Evolutionary conservation across 495 filamentous ascomycete species (phyloP).

Genomic region (Penicillium samsonianum): DNA sequence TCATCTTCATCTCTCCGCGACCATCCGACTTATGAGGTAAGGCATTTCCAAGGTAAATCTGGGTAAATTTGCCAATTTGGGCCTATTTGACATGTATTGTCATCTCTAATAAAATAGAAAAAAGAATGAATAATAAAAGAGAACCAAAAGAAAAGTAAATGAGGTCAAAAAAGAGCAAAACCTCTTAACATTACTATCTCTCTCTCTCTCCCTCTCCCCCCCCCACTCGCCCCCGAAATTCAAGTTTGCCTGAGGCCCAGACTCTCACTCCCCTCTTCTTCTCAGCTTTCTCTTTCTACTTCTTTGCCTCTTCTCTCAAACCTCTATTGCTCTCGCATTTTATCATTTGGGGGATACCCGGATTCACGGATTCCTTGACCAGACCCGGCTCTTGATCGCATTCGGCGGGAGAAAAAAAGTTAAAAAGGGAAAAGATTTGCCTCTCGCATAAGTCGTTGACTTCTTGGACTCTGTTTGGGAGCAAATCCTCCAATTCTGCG

Average conservation of each 20-base stretch:
- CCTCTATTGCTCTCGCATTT: not conserved
- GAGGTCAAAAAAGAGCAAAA: not conserved
- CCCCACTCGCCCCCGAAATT: constrained; percentile 10
- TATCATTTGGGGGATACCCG: not conserved
- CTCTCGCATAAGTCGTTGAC: constrained; percentile 26
- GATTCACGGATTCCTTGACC: not conserved
- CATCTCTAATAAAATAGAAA: not conserved
- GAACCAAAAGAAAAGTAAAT: not conserved
- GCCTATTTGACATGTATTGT: not conserved
- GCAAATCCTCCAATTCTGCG: not conserved
- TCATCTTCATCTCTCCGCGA: constrained; percentile 15
- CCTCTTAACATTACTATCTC: no score
- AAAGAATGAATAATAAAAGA: not conserved
- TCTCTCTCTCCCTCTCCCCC: not conserved
- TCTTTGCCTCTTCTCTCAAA: constrained; percentile 14
- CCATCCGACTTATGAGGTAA: constrained; percentile 17
- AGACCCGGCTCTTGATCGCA: constrained; percentile 25
- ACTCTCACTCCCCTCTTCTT: constrained; percentile 15
- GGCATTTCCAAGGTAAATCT: not conserved
- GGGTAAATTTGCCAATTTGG: not conserved
- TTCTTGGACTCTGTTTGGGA: not conserved
- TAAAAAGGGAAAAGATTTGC: constrained; percentile 31
- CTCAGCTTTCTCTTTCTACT: constrained; percentile 12
- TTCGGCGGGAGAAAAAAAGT: constrained; percentile 27
- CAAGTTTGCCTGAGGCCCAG: constrained; percentile 13